phyloP scores from a whole-genome alignment of 129 eudicot species.

The Tagetes erecta region DNA sequence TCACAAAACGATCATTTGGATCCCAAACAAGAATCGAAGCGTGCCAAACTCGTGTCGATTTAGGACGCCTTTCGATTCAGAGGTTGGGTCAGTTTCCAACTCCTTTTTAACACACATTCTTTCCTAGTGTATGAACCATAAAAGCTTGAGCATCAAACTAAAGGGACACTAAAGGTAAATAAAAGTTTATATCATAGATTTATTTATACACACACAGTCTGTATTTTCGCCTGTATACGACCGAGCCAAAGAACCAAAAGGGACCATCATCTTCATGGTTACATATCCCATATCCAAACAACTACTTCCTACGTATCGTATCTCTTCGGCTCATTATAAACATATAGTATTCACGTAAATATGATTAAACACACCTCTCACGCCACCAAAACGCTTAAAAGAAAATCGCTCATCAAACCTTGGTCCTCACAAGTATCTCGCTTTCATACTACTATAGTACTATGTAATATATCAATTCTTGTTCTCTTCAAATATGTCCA shows the following conservation, averaged over 20 bases:
- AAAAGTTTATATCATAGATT: slow-evolving; percentile 4
- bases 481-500: slow-evolving; percentile 71
- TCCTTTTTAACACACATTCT: too few relatives aligned
- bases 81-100: too few relatives aligned
- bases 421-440: slow-evolving; percentile 7
- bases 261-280: slow-evolving; percentile 20
- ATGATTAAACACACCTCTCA: slow-evolving; percentile 27
- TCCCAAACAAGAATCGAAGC: too few relatives aligned
- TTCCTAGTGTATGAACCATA: too few relatives aligned
- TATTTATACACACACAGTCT: slow-evolving; percentile 27
- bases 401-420: slow-evolving; percentile 12
- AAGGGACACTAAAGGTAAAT: background rate
- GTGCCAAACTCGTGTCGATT: too few relatives aligned
- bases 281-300: slow-evolving; percentile 18
- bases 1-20: too few relatives aligned
- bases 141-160: background rate
- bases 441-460: background rate
- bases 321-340: slow-evolving; percentile 32
- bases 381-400: slow-evolving; percentile 8
- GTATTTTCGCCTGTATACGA: slow-evolving; percentile 28
- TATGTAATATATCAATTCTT: slow-evolving; percentile 15
- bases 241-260: slow-evolving; percentile 35
- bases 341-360: slow-evolving; percentile 24
- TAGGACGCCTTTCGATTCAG: too few relatives aligned
- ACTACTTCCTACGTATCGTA: slow-evolving; percentile 11